Evolutionary conservation across 1,139 yeast species (phyloP).

Genomic region (Suhomyces choctaworum): DNA sequence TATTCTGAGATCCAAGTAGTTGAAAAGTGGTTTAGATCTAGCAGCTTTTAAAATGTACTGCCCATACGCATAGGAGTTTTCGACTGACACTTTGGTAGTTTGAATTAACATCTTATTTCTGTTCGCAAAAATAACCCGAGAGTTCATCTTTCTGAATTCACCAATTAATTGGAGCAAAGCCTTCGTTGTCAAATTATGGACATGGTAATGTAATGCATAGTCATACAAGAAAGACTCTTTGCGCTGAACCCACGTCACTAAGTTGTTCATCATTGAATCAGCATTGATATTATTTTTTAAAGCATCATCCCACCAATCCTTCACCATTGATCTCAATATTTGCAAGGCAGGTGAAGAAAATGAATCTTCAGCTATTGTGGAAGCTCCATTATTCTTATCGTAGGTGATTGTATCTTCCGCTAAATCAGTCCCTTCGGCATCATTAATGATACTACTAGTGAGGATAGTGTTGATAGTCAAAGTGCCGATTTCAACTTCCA

Average conservation of each 20-base stretch:
- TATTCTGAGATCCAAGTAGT: constrained; percentile 74
- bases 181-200: constrained; percentile 83
- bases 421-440: constrained; percentile 85
- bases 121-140: constrained; percentile 77
- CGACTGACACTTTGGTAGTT: constrained; percentile 78
- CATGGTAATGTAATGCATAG: constrained; percentile 77
- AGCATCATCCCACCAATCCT: constrained; percentile 95
- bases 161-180: constrained; percentile 78
- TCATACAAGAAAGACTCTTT: constrained; percentile 75
- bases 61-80: constrained; percentile 91
- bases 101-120: constrained; percentile 71
- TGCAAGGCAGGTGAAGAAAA: constrained; percentile 76
- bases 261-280: constrained; percentile 79
- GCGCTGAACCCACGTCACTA: constrained; percentile 86
- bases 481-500: constrained; percentile 79
- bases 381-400: constrained; percentile 47
- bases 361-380: constrained; percentile 69
- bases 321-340: constrained; percentile 72
- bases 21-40: constrained; percentile 78
- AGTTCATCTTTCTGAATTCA: constrained; percentile 78
- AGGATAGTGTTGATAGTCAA: constrained; percentile 82
- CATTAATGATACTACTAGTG: constrained; percentile 80
- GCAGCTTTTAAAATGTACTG: constrained; percentile 80
- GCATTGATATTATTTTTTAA: constrained; percentile 67
- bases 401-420: constrained; percentile 53